Evolutionary conservation across 176 grass and related monocot genomes (phyloP), one percentile per base, ranked within the genome.

Genomic region (Poa annua): DNA sequence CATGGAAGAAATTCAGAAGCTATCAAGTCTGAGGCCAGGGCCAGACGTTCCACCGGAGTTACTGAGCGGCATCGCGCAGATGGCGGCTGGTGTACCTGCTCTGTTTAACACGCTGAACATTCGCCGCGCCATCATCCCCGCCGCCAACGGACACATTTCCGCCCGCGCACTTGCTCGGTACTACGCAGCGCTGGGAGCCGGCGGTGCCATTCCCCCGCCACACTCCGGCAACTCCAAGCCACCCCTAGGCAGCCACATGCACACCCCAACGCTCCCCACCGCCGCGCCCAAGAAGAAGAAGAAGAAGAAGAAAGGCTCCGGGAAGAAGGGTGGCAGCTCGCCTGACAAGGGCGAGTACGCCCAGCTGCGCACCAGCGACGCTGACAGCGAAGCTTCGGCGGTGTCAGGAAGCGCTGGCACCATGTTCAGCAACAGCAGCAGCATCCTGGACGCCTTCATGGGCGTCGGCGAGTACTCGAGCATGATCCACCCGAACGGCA

Each of bases 101-200:
- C 74, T 98, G 34, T 98, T 98, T 52, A 98, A 98, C 89, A 92
- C 93, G 19, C 33, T 98, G 36, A 95, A 98, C 49, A 49, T 96
- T 24, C 96, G 93, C 3, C 85, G 96, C 33, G 91, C 93, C 56
- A 92, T 96, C 64, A 82, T 98, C 82, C 96, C 96, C 14, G 96
- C 93, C 21, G 96, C 93, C 38, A 98, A 98, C 6, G 91, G 96
- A 12, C 96, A 98, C 81, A 93, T 93, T 70, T 98, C 96, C 0
- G 96, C 93, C 35, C 96, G 96, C 7, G 96, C 96, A 0, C 87
- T 98, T 0, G 96, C 96, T n/a, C 89, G 96, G 45, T 98, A 96
- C 78, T 98, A 98, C 10, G 93, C 92, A 0, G 85, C 91, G 4
- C 87, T 98, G 5, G 89, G 76, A 39, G 74, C 55, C 0, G 87